phyloP scores from a whole-genome alignment of 495 filamentous ascomycete genomes.

The Penicillium taxi region DNA sequence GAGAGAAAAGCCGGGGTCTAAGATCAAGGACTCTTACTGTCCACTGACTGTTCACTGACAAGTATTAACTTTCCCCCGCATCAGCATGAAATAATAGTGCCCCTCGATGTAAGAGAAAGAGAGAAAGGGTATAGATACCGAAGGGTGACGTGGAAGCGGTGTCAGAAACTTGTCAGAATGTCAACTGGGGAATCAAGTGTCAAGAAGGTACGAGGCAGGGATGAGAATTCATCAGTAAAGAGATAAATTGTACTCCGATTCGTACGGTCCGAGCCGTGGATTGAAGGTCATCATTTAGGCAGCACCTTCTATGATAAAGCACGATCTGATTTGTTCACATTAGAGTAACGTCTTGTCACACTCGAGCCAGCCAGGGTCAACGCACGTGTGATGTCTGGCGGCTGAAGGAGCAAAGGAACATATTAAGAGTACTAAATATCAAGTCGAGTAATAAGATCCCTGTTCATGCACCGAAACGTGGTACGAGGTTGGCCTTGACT shows the following conservation, averaged over 20 bases:
- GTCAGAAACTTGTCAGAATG: constrained; percentile 16
- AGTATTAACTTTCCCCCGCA: constrained; percentile 5
- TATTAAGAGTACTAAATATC: constrained; percentile 3
- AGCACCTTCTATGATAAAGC: constrained; percentile 6
- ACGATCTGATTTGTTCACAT: constrained; percentile 6
- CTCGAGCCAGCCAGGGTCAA: constrained; percentile 7
- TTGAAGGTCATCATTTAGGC: constrained; percentile 12
- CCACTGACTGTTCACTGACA: too few relatives aligned
- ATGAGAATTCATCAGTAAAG: constrained; percentile 5
- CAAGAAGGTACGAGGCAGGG: constrained; percentile 14
- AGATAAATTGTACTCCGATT: constrained; percentile 1
- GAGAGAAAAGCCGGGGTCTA: constrained; percentile 9
- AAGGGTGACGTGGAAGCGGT: constrained; percentile 19
- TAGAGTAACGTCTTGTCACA: constrained; percentile 16
- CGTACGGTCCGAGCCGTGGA: constrained; percentile 22
- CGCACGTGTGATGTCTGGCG: constrained; percentile 8
- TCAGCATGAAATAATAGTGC: too few relatives aligned
- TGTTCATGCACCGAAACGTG: constrained; percentile 24
- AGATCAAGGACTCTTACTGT: too few relatives aligned
- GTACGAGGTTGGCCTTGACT: constrained; percentile 17
- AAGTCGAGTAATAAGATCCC: constrained; percentile 21
- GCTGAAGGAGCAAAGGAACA: neutral
- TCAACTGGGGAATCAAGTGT: constrained; percentile 14
- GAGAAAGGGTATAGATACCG: constrained; percentile 10
- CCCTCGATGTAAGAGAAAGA: too few relatives aligned